These are phyloP conservation scores for Diaporthe sp. DNA, from an alignment of 2,329 filamentous ascomycete genomes.

Conservation along the genomic window DNA sequence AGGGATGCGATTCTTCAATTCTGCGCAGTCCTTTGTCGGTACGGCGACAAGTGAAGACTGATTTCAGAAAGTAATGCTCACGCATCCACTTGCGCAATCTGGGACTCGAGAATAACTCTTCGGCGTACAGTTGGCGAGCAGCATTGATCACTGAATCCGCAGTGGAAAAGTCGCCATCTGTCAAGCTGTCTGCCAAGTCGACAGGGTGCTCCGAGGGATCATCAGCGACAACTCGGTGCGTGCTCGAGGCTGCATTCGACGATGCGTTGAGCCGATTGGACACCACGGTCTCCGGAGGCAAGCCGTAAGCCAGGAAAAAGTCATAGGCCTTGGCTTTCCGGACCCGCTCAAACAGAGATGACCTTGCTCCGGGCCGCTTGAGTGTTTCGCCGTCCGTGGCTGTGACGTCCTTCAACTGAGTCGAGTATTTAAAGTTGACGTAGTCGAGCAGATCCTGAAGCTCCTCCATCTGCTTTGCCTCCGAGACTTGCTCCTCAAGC, in stretches of 20 bases:
- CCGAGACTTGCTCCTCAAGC: conserved; percentile 84
- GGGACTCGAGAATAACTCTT: conserved; percentile 90
- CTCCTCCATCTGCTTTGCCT: conserved; percentile 90
- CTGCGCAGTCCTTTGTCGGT: conserved; percentile 95
- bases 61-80: conserved; percentile 84
- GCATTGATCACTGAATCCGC: conserved; percentile 81
- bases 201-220: conserved; percentile 85
- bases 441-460: conserved; percentile 97
- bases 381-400: conserved; percentile 71
- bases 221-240: conserved; percentile 85
- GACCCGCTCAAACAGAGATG: conserved; percentile 85
- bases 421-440: conserved; percentile 91
- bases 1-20: conserved; percentile 95
- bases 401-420: conserved; percentile 84
- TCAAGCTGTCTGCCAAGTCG: conserved; percentile 85
- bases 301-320: conserved; percentile 90
- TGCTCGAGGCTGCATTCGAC: conserved; percentile 63
- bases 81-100: conserved; percentile 91
- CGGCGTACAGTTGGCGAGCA: conserved; percentile 88
- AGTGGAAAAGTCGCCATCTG: conserved; percentile 80
- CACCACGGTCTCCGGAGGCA: conserved; percentile 88
- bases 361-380: conserved; percentile 86
- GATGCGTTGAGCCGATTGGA: conserved; percentile 79
- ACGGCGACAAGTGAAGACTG: conserved; percentile 86
- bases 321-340: conserved; percentile 83